Conservation (phyloP, 2,329 filamentous ascomycete genomes). For the Tolypocladium tundrense region DNA sequence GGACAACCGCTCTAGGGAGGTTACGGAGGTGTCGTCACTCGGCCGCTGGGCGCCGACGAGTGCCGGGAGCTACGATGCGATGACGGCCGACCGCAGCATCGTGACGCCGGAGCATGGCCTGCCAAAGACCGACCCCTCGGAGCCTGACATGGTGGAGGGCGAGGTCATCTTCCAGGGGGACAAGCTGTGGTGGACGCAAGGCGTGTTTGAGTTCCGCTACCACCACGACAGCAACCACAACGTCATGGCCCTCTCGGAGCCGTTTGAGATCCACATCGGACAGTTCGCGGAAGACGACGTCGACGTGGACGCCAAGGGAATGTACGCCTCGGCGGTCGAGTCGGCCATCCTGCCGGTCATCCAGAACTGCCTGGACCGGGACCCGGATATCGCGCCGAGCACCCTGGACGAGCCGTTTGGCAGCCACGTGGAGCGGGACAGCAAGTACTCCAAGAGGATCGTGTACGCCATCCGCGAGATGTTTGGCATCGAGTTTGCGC, state of each 20-base stretch:
- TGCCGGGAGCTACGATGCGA: slow-evolving; percentile 63
- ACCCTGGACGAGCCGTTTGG: slow-evolving; percentile 76
- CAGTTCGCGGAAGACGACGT: slow-evolving; percentile 71
- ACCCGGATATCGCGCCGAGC: slow-evolving; percentile 80
- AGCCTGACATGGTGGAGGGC: slow-evolving; percentile 56
- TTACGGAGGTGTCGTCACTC: slow-evolving; percentile 74
- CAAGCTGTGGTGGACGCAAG: slow-evolving; percentile 95
- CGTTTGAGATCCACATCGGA: slow-evolving; percentile 80
- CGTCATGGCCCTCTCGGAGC: slow-evolving; percentile 86
- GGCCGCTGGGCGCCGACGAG: slow-evolving; percentile 85
- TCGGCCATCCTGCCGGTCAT: slow-evolving; percentile 70
- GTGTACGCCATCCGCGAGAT: slow-evolving; percentile 93
- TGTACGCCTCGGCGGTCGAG: slow-evolving; percentile 63
- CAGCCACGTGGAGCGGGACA: slow-evolving; percentile 70
- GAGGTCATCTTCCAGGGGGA: slow-evolving; percentile 85
- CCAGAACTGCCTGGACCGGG: slow-evolving; percentile 84
- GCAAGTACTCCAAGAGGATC: slow-evolving; percentile 80
- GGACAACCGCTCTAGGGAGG: slow-evolving; percentile 78
- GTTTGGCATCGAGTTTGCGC: slow-evolving; percentile 94
- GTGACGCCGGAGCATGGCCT: slow-evolving; percentile 55
- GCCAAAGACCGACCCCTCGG: slow-evolving; percentile 38
- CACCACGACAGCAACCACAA: slow-evolving; percentile 89
- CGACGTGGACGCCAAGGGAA: slow-evolving; percentile 45
- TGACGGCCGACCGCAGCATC: slow-evolving; percentile 67
- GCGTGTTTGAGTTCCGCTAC: slow-evolving; percentile 93